Evolutionary conservation across 2,329 filamentous ascomycete genomes (phyloP).

Genomic region (Neocucurbitaria cava): DNA sequence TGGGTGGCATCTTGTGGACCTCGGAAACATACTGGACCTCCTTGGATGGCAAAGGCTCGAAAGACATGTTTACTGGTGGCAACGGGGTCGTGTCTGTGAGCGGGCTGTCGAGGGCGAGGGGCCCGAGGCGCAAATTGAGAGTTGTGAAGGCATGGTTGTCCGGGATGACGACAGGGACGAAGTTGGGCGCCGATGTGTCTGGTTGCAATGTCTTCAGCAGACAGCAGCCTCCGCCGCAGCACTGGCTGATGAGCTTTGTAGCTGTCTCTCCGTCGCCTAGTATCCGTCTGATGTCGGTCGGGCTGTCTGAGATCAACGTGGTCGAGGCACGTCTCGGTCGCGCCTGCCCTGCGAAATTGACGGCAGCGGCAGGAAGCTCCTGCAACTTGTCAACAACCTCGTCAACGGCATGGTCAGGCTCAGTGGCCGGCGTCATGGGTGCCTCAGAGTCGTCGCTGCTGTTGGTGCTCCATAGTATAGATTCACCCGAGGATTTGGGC

Average conservation of each 20-base stretch:
- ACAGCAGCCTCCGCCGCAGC: conserved; percentile 71
- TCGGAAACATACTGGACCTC: conserved; percentile 51
- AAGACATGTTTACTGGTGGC: conserved; percentile 76
- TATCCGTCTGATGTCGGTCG: conserved; percentile 64
- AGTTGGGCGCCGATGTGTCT: conserved; percentile 53
- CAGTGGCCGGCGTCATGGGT: conserved; percentile 54
- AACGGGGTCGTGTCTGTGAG: conserved; percentile 75
- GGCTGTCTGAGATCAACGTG: conserved; percentile 66
- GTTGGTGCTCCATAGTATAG: conserved; percentile 50
- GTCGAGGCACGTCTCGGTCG: conserved; percentile 70
- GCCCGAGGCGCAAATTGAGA: conserved; percentile 76
- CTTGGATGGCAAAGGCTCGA: conserved; percentile 63
- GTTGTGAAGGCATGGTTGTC: conserved; percentile 86
- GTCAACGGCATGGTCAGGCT: conserved; percentile 50
- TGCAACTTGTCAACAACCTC: conserved; percentile 53
- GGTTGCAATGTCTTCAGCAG: conserved; percentile 63
- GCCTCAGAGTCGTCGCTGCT: conserved; percentile 52
- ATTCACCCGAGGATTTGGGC: conserved; percentile 51
- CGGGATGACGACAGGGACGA: conserved; percentile 63
- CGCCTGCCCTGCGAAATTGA: conserved; percentile 46
- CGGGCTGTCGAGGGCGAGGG: conserved; percentile 72
- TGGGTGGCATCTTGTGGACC: conserved; percentile 72
- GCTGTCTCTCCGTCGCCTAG: conserved; percentile 63
- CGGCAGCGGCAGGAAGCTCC: conserved; percentile 44
- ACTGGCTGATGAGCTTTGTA: conserved; percentile 67